phyloP scores from a whole-genome alignment of 164 flowering plant genomes.

The Tetrastigma voinierianum region DNA sequence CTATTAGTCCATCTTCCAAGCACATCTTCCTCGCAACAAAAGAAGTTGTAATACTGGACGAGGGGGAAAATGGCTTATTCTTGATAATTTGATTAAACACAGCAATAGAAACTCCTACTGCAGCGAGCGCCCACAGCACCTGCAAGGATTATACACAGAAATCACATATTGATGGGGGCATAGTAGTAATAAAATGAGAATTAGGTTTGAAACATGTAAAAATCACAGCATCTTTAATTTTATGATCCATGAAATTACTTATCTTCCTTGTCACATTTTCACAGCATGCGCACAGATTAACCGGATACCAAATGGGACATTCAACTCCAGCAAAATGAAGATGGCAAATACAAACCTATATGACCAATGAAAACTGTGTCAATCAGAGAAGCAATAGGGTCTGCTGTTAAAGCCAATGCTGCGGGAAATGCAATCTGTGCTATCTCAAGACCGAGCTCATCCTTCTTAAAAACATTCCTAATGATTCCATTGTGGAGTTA shows the following conservation, averaged over 20 bases:
- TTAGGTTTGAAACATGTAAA: too few relatives aligned
- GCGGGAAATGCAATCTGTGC: constrained; percentile 38
- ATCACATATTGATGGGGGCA: not conserved
- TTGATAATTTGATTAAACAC: constrained; percentile 57
- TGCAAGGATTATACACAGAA: constrained; percentile 10
- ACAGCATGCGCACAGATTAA: too few relatives aligned
- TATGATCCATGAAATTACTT: too few relatives aligned
- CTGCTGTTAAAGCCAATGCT: constrained; percentile 38
- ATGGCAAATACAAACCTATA: constrained; percentile 26
- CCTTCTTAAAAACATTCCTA: constrained; percentile 37
- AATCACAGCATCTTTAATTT: too few relatives aligned
- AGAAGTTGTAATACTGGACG: constrained; percentile 55
- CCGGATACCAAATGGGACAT: too few relatives aligned
- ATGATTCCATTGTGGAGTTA: not conserved
- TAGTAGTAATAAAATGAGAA: too few relatives aligned
- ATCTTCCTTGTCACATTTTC: too few relatives aligned
- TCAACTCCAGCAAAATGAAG: not conserved
- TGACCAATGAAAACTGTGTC: constrained; percentile 50
- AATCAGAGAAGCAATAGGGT: constrained; percentile 45
- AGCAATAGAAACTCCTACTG: constrained; percentile 60
- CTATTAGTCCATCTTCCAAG: constrained; percentile 6
- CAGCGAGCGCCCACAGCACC: constrained; percentile 57
- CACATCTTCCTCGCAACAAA: constrained; percentile 69
- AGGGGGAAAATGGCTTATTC: constrained; percentile 51
- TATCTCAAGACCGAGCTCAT: constrained; percentile 38